Evolutionary conservation across 1,284 basidiomycete species (phyloP).

Genomic region (Trichosporon ovoides): DNA sequence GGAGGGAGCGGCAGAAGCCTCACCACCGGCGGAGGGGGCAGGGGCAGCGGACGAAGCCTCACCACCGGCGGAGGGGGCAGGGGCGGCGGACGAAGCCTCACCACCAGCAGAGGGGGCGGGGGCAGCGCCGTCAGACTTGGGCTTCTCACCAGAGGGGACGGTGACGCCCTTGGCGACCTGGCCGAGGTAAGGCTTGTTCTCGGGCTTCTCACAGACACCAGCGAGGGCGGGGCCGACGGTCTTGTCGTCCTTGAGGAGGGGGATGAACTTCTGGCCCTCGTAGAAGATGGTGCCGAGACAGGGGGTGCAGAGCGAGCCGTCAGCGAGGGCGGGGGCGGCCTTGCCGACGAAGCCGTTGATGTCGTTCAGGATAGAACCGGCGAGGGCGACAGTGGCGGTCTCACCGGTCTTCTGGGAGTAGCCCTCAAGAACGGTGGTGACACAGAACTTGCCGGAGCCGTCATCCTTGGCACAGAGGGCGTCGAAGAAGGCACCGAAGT

Average conservation of each 20-base stretch:
- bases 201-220: not conserved
- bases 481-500: constrained; percentile 35
- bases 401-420: constrained; percentile 33
- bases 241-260: not conserved
- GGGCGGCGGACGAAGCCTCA: too few species aligned
- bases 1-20: too few species aligned
- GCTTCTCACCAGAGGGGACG: not conserved
- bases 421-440: constrained; percentile 26
- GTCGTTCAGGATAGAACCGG: constrained; percentile 29
- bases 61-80: too few species aligned
- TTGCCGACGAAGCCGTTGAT: constrained; percentile 12
- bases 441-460: constrained; percentile 35
- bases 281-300: constrained; percentile 39
- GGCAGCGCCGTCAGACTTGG: not conserved
- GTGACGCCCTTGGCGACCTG: not conserved
- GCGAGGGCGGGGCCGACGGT: not conserved
- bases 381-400: constrained; percentile 23
- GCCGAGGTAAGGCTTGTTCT: not conserved
- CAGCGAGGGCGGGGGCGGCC: constrained; percentile 18
- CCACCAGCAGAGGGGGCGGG: not conserved
- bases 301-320: constrained; percentile 37
- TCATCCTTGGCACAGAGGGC: constrained; percentile 39
- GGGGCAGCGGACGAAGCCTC: too few species aligned
- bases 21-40: too few species aligned
- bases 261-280: constrained; percentile 21